Evolutionary conservation across 257 asterid genomes (phyloP).

Genomic region (Petunia secreta): DNA sequence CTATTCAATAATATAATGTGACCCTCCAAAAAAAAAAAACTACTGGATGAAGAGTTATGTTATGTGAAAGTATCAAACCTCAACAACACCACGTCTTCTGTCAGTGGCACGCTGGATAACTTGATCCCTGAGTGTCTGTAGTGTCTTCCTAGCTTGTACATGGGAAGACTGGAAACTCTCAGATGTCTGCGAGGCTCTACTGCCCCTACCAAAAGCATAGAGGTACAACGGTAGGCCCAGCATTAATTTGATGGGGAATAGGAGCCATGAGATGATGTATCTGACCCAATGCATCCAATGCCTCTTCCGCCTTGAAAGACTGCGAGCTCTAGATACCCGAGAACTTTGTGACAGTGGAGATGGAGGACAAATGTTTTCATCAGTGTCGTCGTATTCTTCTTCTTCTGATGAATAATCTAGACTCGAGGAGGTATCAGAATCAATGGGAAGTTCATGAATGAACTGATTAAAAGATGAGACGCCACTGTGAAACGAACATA

Average conservation of each 20-base stretch:
- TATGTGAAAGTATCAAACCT: slow-evolving; percentile 47
- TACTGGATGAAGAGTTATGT: neutral
- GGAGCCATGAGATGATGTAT: slow-evolving; percentile 66
- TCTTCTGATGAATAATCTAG: slow-evolving; percentile 72
- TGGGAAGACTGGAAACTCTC: slow-evolving; percentile 46
- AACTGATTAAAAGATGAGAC: slow-evolving; percentile 94
- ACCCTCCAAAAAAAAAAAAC: neutral
- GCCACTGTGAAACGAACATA: slow-evolving; percentile 60
- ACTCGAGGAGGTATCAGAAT: slow-evolving; percentile 78
- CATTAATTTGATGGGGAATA: slow-evolving; percentile 75
- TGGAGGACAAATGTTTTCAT: slow-evolving; percentile 56
- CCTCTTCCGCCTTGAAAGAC: slow-evolving; percentile 51
- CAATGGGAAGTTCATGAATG: slow-evolving; percentile 83
- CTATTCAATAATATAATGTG: neutral
- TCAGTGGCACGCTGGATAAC: slow-evolving; percentile 88
- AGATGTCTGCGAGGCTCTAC: slow-evolving; percentile 44
- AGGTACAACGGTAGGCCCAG: slow-evolving; percentile 67
- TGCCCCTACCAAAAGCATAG: slow-evolving; percentile 40
- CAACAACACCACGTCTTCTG: slow-evolving; percentile 97
- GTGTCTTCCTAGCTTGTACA: slow-evolving; percentile 60
- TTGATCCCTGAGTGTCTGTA: slow-evolving; percentile 68
- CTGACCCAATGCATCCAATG: slow-evolving; percentile 63
- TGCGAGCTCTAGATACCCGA: slow-evolving; percentile 65
- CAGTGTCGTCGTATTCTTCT: slow-evolving; percentile 52
- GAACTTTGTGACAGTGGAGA: slow-evolving; percentile 88